A percentile compares a stretch with the other conserved stretches of the same genome.
Evolutionary conservation across 768 basidiomycete species (phyloP).

Genomic region (Lactarius quietus): DNA sequence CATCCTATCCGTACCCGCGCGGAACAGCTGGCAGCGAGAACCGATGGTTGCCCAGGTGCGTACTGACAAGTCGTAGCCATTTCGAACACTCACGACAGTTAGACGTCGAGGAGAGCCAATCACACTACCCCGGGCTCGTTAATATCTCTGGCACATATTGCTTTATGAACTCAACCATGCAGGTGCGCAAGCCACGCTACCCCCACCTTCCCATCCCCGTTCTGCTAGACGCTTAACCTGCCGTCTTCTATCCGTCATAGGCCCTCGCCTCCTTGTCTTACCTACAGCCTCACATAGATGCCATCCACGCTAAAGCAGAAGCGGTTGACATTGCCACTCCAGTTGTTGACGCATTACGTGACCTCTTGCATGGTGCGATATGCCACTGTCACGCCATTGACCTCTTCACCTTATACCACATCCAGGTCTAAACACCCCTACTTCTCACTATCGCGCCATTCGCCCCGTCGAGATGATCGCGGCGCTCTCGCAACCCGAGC

Average conservation of each 20-base stretch:
- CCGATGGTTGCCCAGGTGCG: conserved; percentile 35
- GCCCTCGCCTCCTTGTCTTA: conserved; percentile 85
- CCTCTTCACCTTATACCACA: conserved; percentile 1
- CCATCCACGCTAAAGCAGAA: conserved; percentile 73
- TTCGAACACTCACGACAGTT: neutral
- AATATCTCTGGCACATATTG: conserved; percentile 96
- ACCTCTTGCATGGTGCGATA: conserved; percentile 58
- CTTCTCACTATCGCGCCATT: conserved; percentile 53
- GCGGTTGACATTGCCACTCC: conserved; percentile 79
- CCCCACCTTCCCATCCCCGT: neutral
- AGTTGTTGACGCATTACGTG: conserved; percentile 75
- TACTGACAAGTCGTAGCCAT: neutral
- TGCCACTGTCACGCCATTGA: conserved; percentile 24
- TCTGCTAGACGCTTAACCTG: conserved; percentile 20
- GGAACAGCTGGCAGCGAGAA: conserved; percentile 51
- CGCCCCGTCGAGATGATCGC: conserved; percentile 71
- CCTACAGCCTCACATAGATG: conserved; percentile 74
- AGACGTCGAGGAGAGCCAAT: conserved; percentile 30
- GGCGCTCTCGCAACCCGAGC: conserved; percentile 55
- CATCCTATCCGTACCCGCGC: conserved; percentile 45
- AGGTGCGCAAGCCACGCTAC: conserved; percentile 42
- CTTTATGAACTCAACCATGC: conserved; percentile 96
- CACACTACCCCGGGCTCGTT: conserved; percentile 85
- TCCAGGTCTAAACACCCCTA: conserved; percentile 63
- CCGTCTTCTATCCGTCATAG: conserved; percentile 37